These are phyloP conservation scores for Babesia caballi DNA, from an alignment of 169 alveolate genomes.

Conservation along the genomic window DNA sequence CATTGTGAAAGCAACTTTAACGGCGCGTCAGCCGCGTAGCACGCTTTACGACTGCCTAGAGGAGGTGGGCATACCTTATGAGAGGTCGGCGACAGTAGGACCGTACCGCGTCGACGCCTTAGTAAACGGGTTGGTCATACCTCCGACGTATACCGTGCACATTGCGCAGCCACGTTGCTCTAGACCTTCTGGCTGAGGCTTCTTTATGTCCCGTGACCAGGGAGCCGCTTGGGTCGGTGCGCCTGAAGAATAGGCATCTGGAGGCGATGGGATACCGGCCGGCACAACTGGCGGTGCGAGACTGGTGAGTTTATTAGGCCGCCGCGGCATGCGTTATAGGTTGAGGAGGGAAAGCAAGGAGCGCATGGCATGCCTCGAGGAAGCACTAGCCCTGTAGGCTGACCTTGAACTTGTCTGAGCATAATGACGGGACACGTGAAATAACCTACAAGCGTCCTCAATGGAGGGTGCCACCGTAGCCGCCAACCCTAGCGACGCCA, in stretches of 20 bases:
- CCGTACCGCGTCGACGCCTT: conserved; percentile 38
- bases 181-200: conserved; percentile 47
- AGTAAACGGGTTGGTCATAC: not conserved
- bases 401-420: conserved; percentile 47
- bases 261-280: conserved; percentile 39
- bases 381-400: conserved; percentile 15
- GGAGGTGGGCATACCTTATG: conserved; percentile 8
- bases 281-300: conserved; percentile 2
- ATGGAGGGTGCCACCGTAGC: conserved; percentile 35
- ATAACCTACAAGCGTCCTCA: conserved; percentile 33
- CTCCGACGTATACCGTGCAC: not conserved
- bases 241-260: conserved; percentile 44
- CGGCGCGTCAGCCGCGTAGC: not conserved
- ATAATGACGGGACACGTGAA: not conserved
- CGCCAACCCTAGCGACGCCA: conserved; percentile 59
- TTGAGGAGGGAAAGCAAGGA: conserved; percentile 1
- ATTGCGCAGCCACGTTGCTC: not conserved
- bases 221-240: conserved; percentile 37
- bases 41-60: conserved; percentile 23
- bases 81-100: conserved; percentile 2
- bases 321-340: conserved; percentile 3
- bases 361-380: not conserved
- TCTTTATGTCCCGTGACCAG: conserved; percentile 57
- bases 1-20: not conserved
- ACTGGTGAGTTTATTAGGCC: conserved; percentile 29